Base-by-base conservation (phyloP, 2,329 filamentous ascomycete genomes). In the Talaromyces sp. region DNA sequence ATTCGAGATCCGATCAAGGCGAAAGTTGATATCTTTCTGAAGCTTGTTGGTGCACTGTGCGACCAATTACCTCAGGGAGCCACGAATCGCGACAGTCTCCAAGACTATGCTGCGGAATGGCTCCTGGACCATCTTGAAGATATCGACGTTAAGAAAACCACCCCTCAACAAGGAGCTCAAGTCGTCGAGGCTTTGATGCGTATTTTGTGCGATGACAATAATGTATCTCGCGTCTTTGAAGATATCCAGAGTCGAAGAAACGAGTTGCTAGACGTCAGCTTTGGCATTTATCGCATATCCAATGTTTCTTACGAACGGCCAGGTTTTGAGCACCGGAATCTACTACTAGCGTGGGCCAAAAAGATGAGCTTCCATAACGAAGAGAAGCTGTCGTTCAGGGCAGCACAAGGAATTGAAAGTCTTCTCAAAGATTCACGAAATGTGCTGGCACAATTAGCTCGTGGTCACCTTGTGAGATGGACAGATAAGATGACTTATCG, bases 281-380 rank as follows among this genome's bases (percentile, higher is more conserved):
- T 41, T 9, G 22, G 24, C 56, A 27, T 59, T 43, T 59, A 59
- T 33, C 8, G 8, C 37, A n/a, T 59, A 31, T 59, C 56, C 9
- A 59, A 37, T 27, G 3, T 31, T 14, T 11, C 54, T 31, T 27
- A 43, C 22, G 56, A 58, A 24, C 22, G 16, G n/a, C 56, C 10
- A 45, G 33, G 56, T 16, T 43, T 41, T 22, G 19, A 9, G 6
- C 35, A 59, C 16, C 22, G 43, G n/a, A 43, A 59, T 24, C 16
- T 59, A 19, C 14, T 59, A 19, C 24, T 59, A 13, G 19, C 56
- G 22, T 59, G 56, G 56, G 56, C 56, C 16, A 59, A 37, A 31
- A 59, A 59, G 24, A 59, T 59, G 56, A 59, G 56, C 39, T 59
- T 59, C 35, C 56, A 59, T 59, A 43, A 59, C 13, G 56, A 59